Evolutionary conservation across 495 filamentous ascomycete genomes (phyloP), one percentile per base, ranked within the genome.

Genomic region (Penicillium herquei): DNA sequence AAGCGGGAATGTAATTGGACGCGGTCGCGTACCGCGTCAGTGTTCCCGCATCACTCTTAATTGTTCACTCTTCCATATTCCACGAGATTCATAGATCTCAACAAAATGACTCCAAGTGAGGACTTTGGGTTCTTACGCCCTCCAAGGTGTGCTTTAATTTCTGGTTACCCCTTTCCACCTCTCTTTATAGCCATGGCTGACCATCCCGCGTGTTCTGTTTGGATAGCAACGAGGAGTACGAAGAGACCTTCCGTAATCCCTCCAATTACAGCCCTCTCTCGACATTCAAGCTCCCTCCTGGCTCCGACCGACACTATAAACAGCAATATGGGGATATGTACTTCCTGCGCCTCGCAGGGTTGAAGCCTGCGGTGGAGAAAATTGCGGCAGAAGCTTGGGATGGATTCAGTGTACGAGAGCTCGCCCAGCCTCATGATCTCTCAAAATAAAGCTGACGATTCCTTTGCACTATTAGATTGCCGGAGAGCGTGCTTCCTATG

Each of bases 301-400:
- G 83, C 10, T 67, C 74, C n/a, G 78, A 85, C 33, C 84, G 87
- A 44, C 85, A 89, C 18, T 99, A 98, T 64, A 81, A 90, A 67
- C 95, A 98, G 68, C 95, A 99, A 78, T 99, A 88, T 83, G 89
- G 85, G 55, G 92, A 97, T 63, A 90, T 97, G 82, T 99, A 99
- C 77, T 98, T 96, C 69, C 72, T 96, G 61, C 89, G 95, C 35
- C 81, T 98, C 11, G 84, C 89, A 7, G 88, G 87, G 69, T 82
- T 99, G 66, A 96, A 95, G 70, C 89, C 92, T 7, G 81, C 81
- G 1, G 87, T 95, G 0, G 90, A 94, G 68, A 69, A 81, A 54
- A 76, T 88, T 48, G 94, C 92, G 1, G 66, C 67, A 17, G 84
- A 86, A 26, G 84, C 87, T 14, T 98, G 93, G 92, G 80, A 85